Base-by-base conservation (phyloP, 1,284 basidiomycete genomes). In the Ustilago loliicola region DNA sequence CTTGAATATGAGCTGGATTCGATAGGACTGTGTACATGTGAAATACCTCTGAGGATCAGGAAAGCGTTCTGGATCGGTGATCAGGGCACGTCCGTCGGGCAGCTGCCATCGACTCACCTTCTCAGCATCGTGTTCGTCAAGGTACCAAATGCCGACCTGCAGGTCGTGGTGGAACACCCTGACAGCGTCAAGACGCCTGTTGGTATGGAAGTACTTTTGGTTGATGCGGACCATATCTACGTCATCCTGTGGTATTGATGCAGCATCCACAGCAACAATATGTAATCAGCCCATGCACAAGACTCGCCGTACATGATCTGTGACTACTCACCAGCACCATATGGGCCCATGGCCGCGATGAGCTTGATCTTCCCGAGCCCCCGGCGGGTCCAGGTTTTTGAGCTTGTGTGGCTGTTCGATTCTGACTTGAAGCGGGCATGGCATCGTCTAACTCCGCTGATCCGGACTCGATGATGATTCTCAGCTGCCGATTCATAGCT, bases 1-100 rank as follows among this genome's bases (percentile, higher is more conserved):
- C n/a, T 30, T 25, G 52, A 77, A 77, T 2, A 57, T 57, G 40
- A 77, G 62, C 61, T 72, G 69, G 15, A 64, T 48, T 1, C 74
- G 69, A 42, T 64, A 55, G 1, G 55, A 47, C 68, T 77, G 48
- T 17, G 38, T 19, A 27, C 19, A 5, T 3, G 2, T n/a, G 8
- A 47, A 53, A 50, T 25, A 17, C 30, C 23, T 45, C n/a, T 17
- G 11, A 50, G 15, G 23, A 10, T 38, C 47, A 52, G 48, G n/a
- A 50, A 21, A 9, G n/a, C 34, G n/a, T 27, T 30, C 40, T 17
- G 19, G 61, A 13, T 54, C 42, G n/a, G 8, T n/a, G n/a, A n/a
- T 56, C 51, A 42, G 34, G 2, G 17, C 27, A 19, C 8, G 30
- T 25, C 42, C 11, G 3, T 32, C 10, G 2, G 11, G 36, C 5